Conservation (phyloP, 2,329 filamentous ascomycete genomes). For the Colletotrichum sp. region DNA sequence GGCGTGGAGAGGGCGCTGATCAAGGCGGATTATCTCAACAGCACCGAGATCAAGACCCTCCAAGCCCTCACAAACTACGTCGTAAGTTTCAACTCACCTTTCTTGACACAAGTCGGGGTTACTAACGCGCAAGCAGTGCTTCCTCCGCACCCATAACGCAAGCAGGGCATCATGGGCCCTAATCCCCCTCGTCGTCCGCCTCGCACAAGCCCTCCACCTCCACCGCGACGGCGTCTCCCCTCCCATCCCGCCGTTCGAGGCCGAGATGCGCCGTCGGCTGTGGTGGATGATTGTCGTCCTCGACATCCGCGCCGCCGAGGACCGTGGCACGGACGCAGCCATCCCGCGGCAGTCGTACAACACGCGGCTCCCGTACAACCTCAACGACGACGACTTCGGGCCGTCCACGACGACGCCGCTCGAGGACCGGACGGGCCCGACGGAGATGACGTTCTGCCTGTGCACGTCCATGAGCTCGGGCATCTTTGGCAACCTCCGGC, state of each 20-base stretch:
- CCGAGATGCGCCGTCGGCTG: constrained; percentile 63
- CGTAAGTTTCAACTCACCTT: constrained; percentile 22
- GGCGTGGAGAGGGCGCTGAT: constrained; percentile 43
- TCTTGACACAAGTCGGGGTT: background rate
- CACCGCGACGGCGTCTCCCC: constrained; percentile 46
- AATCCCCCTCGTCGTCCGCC: constrained; percentile 44
- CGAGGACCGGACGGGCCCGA: constrained; percentile 38
- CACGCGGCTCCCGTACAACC: constrained; percentile 53
- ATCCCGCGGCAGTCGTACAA: constrained; percentile 48
- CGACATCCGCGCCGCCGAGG: constrained; percentile 60
- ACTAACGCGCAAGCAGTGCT: constrained; percentile 27
- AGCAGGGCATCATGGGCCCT: constrained; percentile 48
- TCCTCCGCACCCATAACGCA: constrained; percentile 40
- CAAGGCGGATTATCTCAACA: constrained; percentile 48
- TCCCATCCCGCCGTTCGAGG: constrained; percentile 53
- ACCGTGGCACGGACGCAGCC: constrained; percentile 54
- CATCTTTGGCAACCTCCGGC: constrained; percentile 39
- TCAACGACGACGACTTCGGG: constrained; percentile 58
- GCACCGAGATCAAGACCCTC: constrained; percentile 40
- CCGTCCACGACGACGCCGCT: constrained; percentile 41
- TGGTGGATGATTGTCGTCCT: constrained; percentile 70
- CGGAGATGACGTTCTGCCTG: constrained; percentile 45
- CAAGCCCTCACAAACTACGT: constrained; percentile 49
- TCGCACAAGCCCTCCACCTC: constrained; percentile 47
- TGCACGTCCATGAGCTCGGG: constrained; percentile 44